A percentile compares a stretch with the other conserved stretches of the same genome.
Evolutionary conservation across 495 filamentous ascomycete species (phyloP).

Genomic region (Penicillium lagena): DNA sequence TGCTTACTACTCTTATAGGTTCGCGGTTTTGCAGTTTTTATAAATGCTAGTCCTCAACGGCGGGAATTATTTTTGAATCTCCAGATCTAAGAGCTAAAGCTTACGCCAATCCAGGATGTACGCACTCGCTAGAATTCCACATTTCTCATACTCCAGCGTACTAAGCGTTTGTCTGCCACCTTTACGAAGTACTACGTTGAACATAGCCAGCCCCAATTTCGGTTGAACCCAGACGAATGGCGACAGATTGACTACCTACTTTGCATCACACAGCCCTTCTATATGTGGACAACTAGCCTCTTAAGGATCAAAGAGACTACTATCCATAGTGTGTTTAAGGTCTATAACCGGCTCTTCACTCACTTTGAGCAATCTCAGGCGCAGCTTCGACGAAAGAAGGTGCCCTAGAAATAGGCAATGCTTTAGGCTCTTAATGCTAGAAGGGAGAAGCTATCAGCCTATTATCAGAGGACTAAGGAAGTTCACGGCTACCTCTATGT

Average conservation of each 20-base stretch:
- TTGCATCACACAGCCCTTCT: background rate
- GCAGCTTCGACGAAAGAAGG: background rate
- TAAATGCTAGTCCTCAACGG: background rate
- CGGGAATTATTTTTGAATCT: background rate
- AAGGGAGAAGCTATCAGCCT: background rate
- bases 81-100: background rate
- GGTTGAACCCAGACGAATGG: background rate
- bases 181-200: background rate
- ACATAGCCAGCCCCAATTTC: background rate
- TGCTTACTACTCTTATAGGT: too few relatives aligned
- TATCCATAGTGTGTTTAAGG: background rate
- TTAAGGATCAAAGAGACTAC: background rate
- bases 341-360: constrained; percentile 1
- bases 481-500: constrained; percentile 2
- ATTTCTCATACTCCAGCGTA: background rate
- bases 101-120: background rate
- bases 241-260: background rate
- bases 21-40: background rate
- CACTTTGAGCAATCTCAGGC: background rate
- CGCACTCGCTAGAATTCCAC: background rate
- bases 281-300: background rate
- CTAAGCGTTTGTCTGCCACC: background rate
- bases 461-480: constrained; percentile 1
- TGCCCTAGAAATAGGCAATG: background rate
- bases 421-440: background rate